Evolutionary conservation across 768 basidiomycete species (phyloP), one percentile per base, ranked within the genome.

Genomic region (Termitomyces sp.): DNA sequence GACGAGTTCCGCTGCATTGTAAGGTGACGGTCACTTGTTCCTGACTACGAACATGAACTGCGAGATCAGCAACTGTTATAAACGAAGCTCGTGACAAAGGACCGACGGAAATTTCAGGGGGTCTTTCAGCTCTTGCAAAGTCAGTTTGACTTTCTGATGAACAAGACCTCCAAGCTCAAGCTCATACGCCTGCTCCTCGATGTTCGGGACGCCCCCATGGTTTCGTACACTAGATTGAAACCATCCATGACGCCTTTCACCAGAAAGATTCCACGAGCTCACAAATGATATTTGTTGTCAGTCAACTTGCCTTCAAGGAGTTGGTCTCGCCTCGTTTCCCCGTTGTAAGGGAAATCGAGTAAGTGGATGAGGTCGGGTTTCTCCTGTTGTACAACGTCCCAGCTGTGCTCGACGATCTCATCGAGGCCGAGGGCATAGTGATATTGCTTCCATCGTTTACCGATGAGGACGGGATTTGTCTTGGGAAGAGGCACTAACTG

Each of bases 271-370:
- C 12, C n/a, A 13, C n/a, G 30, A 30, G 68, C 78, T 30, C 57
- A 81, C 81, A 81, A 81, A 62, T 81, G 81, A 59, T 76, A 72
- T 64, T 69, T 75, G 65, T 81, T 81, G 41, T 77, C 74, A 0
- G 80, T 83, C 47, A 82, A 58, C 69, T 79, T 81, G 22, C 74
- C 75, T 37, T 69, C 66, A 48, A 81, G 59, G 20, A 81, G 69
- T 58, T 79, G 74, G 18, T 75, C 66, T 13, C 75, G 70, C 20
- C 69, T 73, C 8, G 81, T 82, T 63, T 83, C 82, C 34, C 81
- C 81, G 62, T 83, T 83, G 65, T 81, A 82, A 8, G 82, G 82
- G 64, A 83, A 84, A 64, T 82, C 78, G 24, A 82, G 70, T 22
- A 84, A 67, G 60, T 82, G 80, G 33, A 82, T 73, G 57, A 82